phyloP scores from a whole-genome alignment of 2,329 filamentous ascomycete species.

The Pestalotiopsis fici region DNA sequence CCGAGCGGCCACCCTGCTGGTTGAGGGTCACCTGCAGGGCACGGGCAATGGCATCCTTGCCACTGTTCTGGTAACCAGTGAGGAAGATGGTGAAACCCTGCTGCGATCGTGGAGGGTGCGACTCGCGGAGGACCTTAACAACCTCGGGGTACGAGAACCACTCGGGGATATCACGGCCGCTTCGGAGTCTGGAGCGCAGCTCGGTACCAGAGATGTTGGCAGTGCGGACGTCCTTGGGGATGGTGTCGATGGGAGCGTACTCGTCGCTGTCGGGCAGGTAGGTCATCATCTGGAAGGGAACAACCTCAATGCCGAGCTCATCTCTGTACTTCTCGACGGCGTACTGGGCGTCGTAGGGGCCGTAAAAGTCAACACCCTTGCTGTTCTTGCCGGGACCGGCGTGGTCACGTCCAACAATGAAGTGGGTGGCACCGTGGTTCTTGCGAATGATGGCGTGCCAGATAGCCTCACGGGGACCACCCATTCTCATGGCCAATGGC shows the following conservation, averaged over 20 bases:
- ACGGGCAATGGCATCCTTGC: conserved; percentile 95
- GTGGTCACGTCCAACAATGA: conserved; percentile 98
- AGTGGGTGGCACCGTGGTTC: conserved; percentile 98
- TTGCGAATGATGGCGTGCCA: conserved; percentile 99
- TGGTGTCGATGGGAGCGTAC: conserved; percentile 92
- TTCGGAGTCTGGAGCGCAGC: conserved; percentile 87
- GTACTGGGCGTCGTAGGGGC: conserved; percentile 95
- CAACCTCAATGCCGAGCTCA: conserved; percentile 97
- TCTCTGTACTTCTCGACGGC: conserved; percentile 95
- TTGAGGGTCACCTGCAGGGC: conserved; percentile 96
- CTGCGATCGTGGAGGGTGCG: conserved; percentile 84
- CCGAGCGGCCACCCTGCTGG: conserved; percentile 93
- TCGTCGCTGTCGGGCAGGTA: conserved; percentile 97
- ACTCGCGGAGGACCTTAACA: conserved; percentile 92
- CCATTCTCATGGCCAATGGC: conserved; percentile 98
- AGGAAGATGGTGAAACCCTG: conserved; percentile 99
- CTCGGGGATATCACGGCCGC: conserved; percentile 91
- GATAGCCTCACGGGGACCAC: conserved; percentile 94
- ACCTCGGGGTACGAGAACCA: conserved; percentile 99
- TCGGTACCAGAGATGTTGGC: conserved; percentile 87
- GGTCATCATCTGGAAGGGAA: conserved; percentile 99
- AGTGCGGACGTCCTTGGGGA: conserved; percentile 79
- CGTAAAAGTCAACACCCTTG: conserved; percentile 95
- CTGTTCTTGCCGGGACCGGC: conserved; percentile 98
- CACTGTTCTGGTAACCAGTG: conserved; percentile 93